A percentile compares a stretch with the other conserved stretches of the same genome.
Evolutionary conservation across 352 stramenopile genomes (phyloP).

Genomic region (Pilasporangium apinafurcum): DNA sequence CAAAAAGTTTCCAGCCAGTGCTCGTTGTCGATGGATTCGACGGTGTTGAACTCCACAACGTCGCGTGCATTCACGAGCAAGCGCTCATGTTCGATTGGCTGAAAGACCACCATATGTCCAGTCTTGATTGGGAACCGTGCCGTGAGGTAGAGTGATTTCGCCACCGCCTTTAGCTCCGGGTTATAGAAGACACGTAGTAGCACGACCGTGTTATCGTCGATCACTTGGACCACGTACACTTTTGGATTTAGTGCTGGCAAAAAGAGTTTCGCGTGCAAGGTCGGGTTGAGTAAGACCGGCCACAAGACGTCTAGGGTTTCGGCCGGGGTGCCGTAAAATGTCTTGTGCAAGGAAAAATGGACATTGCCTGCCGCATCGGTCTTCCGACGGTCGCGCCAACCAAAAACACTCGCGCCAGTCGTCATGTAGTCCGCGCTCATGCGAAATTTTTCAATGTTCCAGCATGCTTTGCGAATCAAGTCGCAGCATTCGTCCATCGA

Average conservation of each 20-base stretch:
- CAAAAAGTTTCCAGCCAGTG: conserved; percentile 57
- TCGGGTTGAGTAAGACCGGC: conserved; percentile 8
- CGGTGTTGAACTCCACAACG: no score
- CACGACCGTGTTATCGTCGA: conserved; percentile 60
- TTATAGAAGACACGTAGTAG: conserved; percentile 39
- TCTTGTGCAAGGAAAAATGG: conserved; percentile 25
- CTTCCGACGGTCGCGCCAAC: conserved; percentile 23
- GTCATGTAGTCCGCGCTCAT: conserved; percentile 23
- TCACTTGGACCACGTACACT: conserved; percentile 29
- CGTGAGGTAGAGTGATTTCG: conserved; percentile 43
- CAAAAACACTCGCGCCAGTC: conserved; percentile 21
- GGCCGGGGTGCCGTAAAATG: conserved; percentile 10
- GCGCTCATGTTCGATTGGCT: conserved; percentile 19
- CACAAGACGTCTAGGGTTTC: conserved; percentile 13
- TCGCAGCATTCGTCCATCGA: conserved; percentile 32
- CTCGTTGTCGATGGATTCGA: no score
- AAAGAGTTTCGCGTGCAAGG: conserved; percentile 22
- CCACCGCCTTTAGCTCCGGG: conserved; percentile 9
- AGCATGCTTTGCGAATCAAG: conserved; percentile 23
- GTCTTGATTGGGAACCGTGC: conserved; percentile 27
- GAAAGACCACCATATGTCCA: conserved; percentile 39
- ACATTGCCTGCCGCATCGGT: conserved; percentile 13
- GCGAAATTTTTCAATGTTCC: conserved; percentile 36
- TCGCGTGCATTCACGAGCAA: background rate
- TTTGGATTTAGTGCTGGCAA: conserved; percentile 33